Percentiles rank a stretch among this genome's conserved stretches.
Conservation (phyloP, 108 stramenopile genomes). For the Discostella stelligeroides region DNA sequence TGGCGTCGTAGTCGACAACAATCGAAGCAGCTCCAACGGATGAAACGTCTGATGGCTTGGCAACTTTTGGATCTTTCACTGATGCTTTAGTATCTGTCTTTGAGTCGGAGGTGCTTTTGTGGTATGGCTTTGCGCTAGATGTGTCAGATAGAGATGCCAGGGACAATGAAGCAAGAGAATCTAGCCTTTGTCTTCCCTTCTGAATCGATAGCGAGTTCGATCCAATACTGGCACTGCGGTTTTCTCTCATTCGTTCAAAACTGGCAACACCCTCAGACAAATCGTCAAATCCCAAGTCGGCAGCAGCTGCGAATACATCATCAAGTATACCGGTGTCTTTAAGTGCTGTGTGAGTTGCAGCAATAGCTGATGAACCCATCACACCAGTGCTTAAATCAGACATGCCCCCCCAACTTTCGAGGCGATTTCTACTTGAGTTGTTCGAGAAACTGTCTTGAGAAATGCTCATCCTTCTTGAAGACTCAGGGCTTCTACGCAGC, state of each 20-base stretch:
- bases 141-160: constrained; percentile 60
- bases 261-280: constrained; percentile 20
- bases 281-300: constrained; percentile 39
- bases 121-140: constrained; percentile 39
- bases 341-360: constrained; percentile 39
- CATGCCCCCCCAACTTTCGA: constrained; percentile 91
- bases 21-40: constrained; percentile 38
- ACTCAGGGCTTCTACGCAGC: constrained; percentile 25
- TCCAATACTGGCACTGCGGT: constrained; percentile 28
- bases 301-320: constrained; percentile 65
- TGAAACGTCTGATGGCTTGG: constrained; percentile 19
- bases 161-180: constrained; percentile 67
- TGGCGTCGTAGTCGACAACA: constrained; percentile 78
- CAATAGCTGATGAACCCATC: constrained; percentile 27
- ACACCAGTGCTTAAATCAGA: constrained; percentile 66
- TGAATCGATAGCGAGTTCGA: constrained; percentile 16
- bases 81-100: constrained; percentile 19
- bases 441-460: constrained; percentile 23
- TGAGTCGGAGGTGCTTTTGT: constrained; percentile 23
- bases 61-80: constrained; percentile 15
- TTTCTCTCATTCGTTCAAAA: constrained; percentile 9
- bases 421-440: constrained; percentile 48
- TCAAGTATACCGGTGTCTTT: constrained; percentile 53
- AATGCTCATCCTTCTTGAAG: constrained; percentile 24
- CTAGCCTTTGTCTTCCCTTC: constrained; percentile 50